Conservation (phyloP, 2,329 filamentous ascomycete genomes). For the Hypoxylon sp. region DNA sequence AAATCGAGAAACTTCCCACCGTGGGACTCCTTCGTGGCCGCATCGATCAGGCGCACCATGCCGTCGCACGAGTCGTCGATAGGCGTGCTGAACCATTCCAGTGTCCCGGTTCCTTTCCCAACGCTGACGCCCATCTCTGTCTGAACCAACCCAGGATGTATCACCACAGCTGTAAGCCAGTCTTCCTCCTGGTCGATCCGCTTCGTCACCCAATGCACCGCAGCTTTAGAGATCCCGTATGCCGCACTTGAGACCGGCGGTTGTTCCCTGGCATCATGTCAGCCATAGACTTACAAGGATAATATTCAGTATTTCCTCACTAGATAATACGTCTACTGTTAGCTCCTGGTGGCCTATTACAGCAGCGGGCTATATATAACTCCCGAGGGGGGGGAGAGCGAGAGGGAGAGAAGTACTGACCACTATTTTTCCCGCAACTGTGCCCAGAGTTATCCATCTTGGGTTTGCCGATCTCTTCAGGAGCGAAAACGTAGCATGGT, state of each 20-base stretch:
- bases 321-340: neutral
- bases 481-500: too few species aligned
- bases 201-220: constrained; percentile 43
- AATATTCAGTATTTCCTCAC: constrained; percentile 2
- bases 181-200: constrained; percentile 44
- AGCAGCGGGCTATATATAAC: neutral
- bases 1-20: constrained; percentile 27
- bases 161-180: constrained; percentile 43
- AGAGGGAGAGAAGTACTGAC: constrained; percentile 3
- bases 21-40: constrained; percentile 24
- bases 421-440: constrained; percentile 16
- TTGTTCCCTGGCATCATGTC: constrained; percentile 27
- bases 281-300: too few species aligned
- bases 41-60: constrained; percentile 39
- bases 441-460: constrained; percentile 25
- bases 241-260: constrained; percentile 43
- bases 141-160: constrained; percentile 49
- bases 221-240: constrained; percentile 55
- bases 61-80: constrained; percentile 46
- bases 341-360: neutral
- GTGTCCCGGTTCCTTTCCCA: neutral
- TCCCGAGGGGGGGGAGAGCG: too few species aligned
- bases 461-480: too few species aligned
- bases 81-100: neutral
- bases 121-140: constrained; percentile 52